Evolutionary conservation across 495 filamentous ascomycete genomes (phyloP).

Genomic region (Hypoxylon trugodes): DNA sequence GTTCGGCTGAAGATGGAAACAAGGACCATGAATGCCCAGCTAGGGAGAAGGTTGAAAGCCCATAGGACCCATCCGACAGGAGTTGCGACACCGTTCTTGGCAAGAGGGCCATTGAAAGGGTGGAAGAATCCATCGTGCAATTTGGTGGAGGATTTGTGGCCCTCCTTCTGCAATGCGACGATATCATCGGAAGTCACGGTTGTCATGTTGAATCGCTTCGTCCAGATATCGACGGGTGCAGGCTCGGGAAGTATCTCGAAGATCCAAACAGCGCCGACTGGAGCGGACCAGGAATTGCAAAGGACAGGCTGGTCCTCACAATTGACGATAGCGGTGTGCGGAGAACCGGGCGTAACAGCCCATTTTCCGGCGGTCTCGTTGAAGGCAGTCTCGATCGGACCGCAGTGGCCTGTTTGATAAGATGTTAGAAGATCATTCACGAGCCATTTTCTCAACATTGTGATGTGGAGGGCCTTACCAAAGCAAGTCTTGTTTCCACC

Average conservation of each 20-base stretch:
- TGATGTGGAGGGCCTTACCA: slow-evolving; percentile 61
- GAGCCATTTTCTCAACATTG: slow-evolving; percentile 60
- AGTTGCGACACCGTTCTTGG: slow-evolving; percentile 67
- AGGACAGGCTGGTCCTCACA: slow-evolving; percentile 83
- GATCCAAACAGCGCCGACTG: slow-evolving; percentile 75
- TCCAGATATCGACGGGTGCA: slow-evolving; percentile 67
- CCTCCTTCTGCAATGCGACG: slow-evolving; percentile 70
- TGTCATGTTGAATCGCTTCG: slow-evolving; percentile 70
- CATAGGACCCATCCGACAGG: slow-evolving; percentile 79
- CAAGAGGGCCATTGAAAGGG: slow-evolving; percentile 78
- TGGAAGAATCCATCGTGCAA: slow-evolving; percentile 79
- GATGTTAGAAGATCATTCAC: slow-evolving; percentile 53
- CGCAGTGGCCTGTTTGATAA: slow-evolving; percentile 56
- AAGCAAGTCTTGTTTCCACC: slow-evolving; percentile 91
- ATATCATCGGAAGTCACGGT: slow-evolving; percentile 69
- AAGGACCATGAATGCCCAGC: slow-evolving; percentile 76
- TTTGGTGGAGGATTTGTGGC: slow-evolving; percentile 59
- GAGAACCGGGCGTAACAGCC: slow-evolving; percentile 69
- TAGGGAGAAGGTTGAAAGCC: slow-evolving; percentile 66
- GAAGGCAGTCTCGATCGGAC: slow-evolving; percentile 56
- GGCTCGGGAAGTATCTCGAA: slow-evolving; percentile 66
- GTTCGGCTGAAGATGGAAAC: slow-evolving; percentile 82
- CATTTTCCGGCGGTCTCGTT: slow-evolving; percentile 73
- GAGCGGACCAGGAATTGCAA: slow-evolving; percentile 82
- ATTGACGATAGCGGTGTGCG: slow-evolving; percentile 76